Evolutionary conservation across 2,329 filamentous ascomycete species (phyloP).

Genomic region (Cladosporium sp.): DNA sequence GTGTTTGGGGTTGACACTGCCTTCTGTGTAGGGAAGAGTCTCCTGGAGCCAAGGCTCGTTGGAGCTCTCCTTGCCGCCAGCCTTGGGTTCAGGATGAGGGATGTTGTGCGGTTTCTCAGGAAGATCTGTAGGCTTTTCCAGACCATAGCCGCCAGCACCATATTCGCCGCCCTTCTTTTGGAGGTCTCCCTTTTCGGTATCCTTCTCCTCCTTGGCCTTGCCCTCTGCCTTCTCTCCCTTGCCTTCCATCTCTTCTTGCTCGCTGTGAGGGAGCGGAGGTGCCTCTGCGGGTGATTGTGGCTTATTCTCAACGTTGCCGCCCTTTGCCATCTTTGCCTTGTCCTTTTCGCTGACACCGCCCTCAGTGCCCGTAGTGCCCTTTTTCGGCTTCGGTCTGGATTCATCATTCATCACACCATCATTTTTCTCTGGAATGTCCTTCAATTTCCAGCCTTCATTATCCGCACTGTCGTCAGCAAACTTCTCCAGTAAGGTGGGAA

Average conservation of each 20-base stretch:
- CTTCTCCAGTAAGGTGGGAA: constrained; percentile 29
- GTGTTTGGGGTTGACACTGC: constrained; percentile 27
- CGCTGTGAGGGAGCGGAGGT: constrained; percentile 74
- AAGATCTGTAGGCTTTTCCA: constrained; percentile 54
- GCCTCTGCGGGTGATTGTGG: constrained; percentile 82
- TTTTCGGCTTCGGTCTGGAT: constrained; percentile 66
- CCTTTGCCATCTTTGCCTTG: constrained; percentile 66
- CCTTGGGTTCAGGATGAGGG: constrained; percentile 59
- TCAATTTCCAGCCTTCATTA: constrained; percentile 30
- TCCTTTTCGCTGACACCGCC: constrained; percentile 85
- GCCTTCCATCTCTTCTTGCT: constrained; percentile 61
- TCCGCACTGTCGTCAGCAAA: constrained; percentile 44
- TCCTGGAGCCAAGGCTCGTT: constrained; percentile 29
- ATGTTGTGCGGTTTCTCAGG: constrained; percentile 73
- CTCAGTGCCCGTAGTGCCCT: constrained; percentile 82
- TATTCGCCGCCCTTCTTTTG: constrained; percentile 30
- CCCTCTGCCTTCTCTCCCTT: constrained; percentile 25
- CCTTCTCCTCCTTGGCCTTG: constrained; percentile 34
- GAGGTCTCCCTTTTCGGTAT: constrained; percentile 37
- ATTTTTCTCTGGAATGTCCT: constrained; percentile 50
- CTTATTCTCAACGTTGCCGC: constrained; percentile 63
- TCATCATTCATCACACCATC: constrained; percentile 93
- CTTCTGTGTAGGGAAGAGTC: constrained; percentile 36
- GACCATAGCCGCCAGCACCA: constrained; percentile 27
- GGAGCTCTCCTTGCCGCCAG: constrained; percentile 20